A percentile compares a stretch with the other conserved stretches of the same genome.
phyloP scores from a whole-genome alignment of 805 yeast genomes.

The Schwanniomyces pseudopolymorphus region DNA sequence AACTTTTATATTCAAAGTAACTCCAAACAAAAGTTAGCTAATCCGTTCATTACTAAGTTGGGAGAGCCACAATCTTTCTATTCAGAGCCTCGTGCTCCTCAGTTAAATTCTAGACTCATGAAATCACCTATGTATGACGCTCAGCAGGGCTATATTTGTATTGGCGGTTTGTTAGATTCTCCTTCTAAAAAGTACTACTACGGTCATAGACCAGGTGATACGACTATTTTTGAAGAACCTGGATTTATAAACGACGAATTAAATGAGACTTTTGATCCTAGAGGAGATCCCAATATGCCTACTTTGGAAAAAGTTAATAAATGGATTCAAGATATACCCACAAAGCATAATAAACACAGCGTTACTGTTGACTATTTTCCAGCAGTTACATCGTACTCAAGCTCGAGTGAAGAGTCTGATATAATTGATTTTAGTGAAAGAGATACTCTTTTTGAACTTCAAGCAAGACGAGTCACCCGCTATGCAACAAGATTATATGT shows the following conservation, averaged over 20 bases:
- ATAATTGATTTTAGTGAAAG: constrained; percentile 13
- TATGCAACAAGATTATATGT: constrained; percentile 41
- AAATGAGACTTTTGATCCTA: constrained; percentile 52
- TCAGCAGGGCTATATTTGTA: constrained; percentile 13
- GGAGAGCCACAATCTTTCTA: neutral
- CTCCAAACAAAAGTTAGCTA: constrained; percentile 2
- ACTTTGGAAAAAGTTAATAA: constrained; percentile 60
- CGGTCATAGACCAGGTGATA: constrained; percentile 5
- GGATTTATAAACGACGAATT: constrained; percentile 18
- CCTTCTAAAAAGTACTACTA: constrained; percentile 3
- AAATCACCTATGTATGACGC: constrained; percentile 12
- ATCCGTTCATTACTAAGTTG: constrained; percentile 1
- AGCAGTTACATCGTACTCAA: constrained; percentile 37
- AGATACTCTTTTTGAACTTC: constrained; percentile 50
- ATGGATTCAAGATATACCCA: constrained; percentile 65
- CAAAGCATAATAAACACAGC: constrained; percentile 24
- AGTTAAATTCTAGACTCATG: constrained; percentile 7
- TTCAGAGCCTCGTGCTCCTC: neutral
- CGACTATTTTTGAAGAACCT: neutral
- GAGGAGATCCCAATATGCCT: constrained; percentile 62
- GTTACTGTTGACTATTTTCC: constrained; percentile 47
- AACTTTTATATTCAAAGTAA: constrained; percentile 5
- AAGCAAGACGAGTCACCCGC: constrained; percentile 52
- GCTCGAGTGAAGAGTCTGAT: constrained; percentile 12
- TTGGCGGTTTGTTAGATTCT: constrained; percentile 11